Percentiles rank a stretch among this genome's conserved stretches.
Conservation (phyloP, 805 yeast species). For the Candida nanaspora region DNA sequence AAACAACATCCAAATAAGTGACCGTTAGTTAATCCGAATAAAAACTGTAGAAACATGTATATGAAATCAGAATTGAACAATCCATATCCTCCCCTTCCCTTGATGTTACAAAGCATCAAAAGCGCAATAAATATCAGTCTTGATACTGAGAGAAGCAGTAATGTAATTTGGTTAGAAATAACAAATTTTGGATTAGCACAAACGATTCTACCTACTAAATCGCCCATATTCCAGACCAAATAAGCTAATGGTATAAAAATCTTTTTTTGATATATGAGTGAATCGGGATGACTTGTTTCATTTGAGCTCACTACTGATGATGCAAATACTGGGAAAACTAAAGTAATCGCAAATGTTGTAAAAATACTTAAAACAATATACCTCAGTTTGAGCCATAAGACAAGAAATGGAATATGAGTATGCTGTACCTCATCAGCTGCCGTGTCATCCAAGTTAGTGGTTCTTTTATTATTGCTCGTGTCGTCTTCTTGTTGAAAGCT, state of each 20-base stretch:
- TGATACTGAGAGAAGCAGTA: constrained; percentile 47
- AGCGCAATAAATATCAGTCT: constrained; percentile 63
- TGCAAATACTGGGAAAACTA: constrained; percentile 88
- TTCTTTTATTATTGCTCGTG: no score
- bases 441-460: background rate
- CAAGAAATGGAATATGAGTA: constrained; percentile 47
- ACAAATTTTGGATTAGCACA: constrained; percentile 46
- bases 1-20: constrained; percentile 75
- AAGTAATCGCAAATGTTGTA: constrained; percentile 63
- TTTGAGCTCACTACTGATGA: constrained; percentile 52
- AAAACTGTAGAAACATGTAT: constrained; percentile 63
- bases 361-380: constrained; percentile 65
- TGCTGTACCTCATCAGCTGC: background rate
- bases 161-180: constrained; percentile 32
- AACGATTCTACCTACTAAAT: constrained; percentile 65
- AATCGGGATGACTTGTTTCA: constrained; percentile 13
- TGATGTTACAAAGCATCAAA: constrained; percentile 60
- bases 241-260: constrained; percentile 68
- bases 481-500: background rate
- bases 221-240: constrained; percentile 86
- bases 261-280: constrained; percentile 37
- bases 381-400: constrained; percentile 56
- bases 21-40: constrained; percentile 86
- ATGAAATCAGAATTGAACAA: constrained; percentile 48
- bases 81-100: constrained; percentile 25